Percentiles rank a stretch among this genome's conserved stretches.
Conservation (phyloP, 2,329 filamentous ascomycete genomes). For the Lanzia echinophila region DNA sequence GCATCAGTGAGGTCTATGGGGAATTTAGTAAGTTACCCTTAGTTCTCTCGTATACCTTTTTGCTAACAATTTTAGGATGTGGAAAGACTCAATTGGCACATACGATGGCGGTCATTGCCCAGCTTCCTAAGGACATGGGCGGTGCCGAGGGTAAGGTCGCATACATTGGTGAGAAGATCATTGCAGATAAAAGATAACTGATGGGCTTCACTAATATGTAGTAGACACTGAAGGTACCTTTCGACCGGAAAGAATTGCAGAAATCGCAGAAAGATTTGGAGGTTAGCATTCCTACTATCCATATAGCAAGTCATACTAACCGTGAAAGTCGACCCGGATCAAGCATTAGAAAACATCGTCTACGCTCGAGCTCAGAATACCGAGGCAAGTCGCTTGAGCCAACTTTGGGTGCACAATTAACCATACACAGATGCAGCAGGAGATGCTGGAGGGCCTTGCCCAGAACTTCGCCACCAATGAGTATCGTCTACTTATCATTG, state of each 20-base stretch:
- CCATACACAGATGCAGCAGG: conserved; percentile 45
- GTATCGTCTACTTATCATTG: conserved; percentile 60
- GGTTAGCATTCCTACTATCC: conserved; percentile 23
- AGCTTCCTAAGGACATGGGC: conserved; percentile 51
- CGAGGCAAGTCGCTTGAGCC: conserved; percentile 34
- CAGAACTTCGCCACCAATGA: conserved; percentile 56
- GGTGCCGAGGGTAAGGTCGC: conserved; percentile 63
- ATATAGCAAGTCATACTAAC: conserved; percentile 10
- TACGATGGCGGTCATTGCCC: conserved; percentile 59
- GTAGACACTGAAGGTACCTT: conserved; percentile 57
- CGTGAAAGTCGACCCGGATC: conserved; percentile 44
- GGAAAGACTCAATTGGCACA: conserved; percentile 65
- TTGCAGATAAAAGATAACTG: not conserved
- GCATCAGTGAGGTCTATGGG: conserved; percentile 58
- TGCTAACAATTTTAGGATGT: conserved; percentile 36
- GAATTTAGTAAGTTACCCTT: conserved; percentile 42
- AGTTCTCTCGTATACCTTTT: not conserved
- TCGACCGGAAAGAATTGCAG: conserved; percentile 57
- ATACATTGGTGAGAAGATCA: conserved; percentile 48
- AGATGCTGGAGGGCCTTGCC: conserved; percentile 54
- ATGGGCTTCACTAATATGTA: conserved; percentile 4
- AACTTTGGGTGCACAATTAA: conserved; percentile 2
- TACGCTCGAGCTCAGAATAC: conserved; percentile 60
- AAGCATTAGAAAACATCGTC: conserved; percentile 60
- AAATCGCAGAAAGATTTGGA: conserved; percentile 61